Evolutionary conservation across 2,329 filamentous ascomycete genomes (phyloP).

Genomic region (Penicillium sp.): DNA sequence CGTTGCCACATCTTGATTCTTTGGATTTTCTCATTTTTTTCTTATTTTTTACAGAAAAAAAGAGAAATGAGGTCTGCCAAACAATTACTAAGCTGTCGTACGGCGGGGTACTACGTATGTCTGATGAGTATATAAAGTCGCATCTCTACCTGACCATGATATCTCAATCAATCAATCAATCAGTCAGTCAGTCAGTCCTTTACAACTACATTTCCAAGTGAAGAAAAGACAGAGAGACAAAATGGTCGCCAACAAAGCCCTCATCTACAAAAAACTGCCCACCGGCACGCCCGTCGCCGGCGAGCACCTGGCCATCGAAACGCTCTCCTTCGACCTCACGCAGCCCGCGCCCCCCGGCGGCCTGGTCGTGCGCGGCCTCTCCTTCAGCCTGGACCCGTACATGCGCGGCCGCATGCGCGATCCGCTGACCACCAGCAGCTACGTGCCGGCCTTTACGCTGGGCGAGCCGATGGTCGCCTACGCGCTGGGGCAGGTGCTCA

Average conservation of each 20-base stretch:
- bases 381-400: slow-evolving; percentile 79
- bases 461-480: slow-evolving; percentile 61
- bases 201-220: no score
- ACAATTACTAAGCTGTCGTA: no score
- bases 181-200: no score
- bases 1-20: slow-evolving; percentile 16
- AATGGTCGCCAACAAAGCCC: slow-evolving; percentile 60
- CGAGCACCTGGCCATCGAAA: slow-evolving; percentile 65
- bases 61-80: no score
- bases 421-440: slow-evolving; percentile 58
- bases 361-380: slow-evolving; percentile 65
- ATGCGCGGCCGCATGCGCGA: slow-evolving; percentile 74
- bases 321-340: slow-evolving; percentile 60
- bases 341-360: slow-evolving; percentile 58
- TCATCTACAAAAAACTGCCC: slow-evolving; percentile 71
- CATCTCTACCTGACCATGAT: no score
- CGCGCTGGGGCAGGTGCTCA: slow-evolving; percentile 65
- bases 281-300: slow-evolving; percentile 64
- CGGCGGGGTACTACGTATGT: no score
- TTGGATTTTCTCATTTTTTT: no score
- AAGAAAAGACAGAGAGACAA: no score
- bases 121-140: no score
- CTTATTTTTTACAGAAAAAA: no score
- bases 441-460: slow-evolving; percentile 60
- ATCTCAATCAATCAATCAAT: no score